These are phyloP conservation scores for Plasmopara halstedii DNA, from an alignment of 352 stramenopile species.

Conservation along the genomic window DNA sequence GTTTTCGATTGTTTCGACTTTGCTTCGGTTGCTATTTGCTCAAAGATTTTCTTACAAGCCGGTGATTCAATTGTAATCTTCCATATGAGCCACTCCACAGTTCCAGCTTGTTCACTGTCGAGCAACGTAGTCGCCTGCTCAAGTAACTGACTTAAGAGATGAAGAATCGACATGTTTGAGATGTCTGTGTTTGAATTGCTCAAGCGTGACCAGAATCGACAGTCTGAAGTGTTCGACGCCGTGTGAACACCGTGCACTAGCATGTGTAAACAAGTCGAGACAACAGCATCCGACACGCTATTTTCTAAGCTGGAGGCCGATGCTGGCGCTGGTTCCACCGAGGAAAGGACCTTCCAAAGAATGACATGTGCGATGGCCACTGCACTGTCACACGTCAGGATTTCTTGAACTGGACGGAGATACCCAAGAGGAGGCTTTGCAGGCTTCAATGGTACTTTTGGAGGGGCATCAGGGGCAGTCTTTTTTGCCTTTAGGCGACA, in stretches of 20 bases:
- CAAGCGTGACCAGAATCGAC: constrained; percentile 48
- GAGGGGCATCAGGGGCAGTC: constrained; percentile 3
- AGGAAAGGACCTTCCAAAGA: constrained; percentile 49
- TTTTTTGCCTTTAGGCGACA: constrained; percentile 27
- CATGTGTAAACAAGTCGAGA: constrained; percentile 76
- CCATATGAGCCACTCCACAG: constrained; percentile 68
- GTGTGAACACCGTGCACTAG: constrained; percentile 74
- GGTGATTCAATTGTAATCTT: constrained; percentile 44
- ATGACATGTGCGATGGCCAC: constrained; percentile 56
- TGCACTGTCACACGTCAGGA: constrained; percentile 66
- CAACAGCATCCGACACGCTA: constrained; percentile 68
- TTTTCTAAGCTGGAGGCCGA: constrained; percentile 16
- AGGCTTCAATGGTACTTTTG: constrained; percentile 37
- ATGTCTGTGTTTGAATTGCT: constrained; percentile 24
- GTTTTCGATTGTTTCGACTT: constrained; percentile 21
- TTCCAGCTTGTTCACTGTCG: constrained; percentile 68
- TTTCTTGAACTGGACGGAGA: constrained; percentile 41
- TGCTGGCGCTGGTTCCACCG: constrained; percentile 4
- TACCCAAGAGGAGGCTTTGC: constrained; percentile 35
- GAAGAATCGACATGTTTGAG: constrained; percentile 38
- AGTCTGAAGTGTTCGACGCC: constrained; percentile 19
- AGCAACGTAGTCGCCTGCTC: constrained; percentile 36
- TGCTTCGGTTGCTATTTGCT: constrained; percentile 25
- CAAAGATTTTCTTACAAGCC: constrained; percentile 30
- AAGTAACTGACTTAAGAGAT: constrained; percentile 46